Evolutionary conservation across 2,329 filamentous ascomycete genomes (phyloP).

Genomic region (Nemania sp.): DNA sequence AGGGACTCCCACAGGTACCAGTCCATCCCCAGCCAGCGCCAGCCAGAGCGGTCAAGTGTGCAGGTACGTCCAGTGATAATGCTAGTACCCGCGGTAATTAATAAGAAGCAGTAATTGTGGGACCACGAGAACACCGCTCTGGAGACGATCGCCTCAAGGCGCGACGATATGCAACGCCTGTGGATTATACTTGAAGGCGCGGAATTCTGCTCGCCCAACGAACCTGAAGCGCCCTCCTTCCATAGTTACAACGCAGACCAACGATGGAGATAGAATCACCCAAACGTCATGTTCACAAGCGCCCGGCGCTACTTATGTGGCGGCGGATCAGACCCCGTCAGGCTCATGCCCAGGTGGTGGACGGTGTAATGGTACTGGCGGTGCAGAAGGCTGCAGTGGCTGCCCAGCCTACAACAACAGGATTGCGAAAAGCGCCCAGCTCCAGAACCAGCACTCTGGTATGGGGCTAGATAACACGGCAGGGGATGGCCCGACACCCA

Average conservation of each 20-base stretch:
- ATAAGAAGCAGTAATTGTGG: slow-evolving; percentile 76
- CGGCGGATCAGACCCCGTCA: slow-evolving; percentile 72
- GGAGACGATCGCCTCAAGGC: slow-evolving; percentile 90
- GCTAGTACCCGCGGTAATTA: background rate
- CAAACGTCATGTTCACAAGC: slow-evolving; percentile 47
- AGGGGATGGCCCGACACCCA: slow-evolving; percentile 46
- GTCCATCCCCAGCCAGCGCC: slow-evolving; percentile 23
- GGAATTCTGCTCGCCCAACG: slow-evolving; percentile 87
- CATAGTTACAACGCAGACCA: slow-evolving; percentile 51
- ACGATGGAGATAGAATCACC: slow-evolving; percentile 47
- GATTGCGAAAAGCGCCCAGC: slow-evolving; percentile 82
- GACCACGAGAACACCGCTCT: slow-evolving; percentile 90
- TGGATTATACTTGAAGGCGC: slow-evolving; percentile 89
- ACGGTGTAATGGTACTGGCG: slow-evolving; percentile 93
- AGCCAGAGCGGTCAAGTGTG: slow-evolving; percentile 41
- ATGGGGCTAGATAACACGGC: slow-evolving; percentile 37
- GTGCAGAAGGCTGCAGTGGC: slow-evolving; percentile 90
- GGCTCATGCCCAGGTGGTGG: slow-evolving; percentile 97
- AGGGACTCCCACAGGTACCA: slow-evolving; percentile 27
- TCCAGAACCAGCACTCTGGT: slow-evolving; percentile 50
- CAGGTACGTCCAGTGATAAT: slow-evolving; percentile 37
- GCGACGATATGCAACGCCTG: slow-evolving; percentile 98
- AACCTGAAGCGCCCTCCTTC: slow-evolving; percentile 80
- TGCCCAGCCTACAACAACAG: slow-evolving; percentile 98
- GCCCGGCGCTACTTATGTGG: slow-evolving; percentile 70